Conservation (phyloP, 352 stramenopile genomes). For the Sclerospora graminicola region DNA sequence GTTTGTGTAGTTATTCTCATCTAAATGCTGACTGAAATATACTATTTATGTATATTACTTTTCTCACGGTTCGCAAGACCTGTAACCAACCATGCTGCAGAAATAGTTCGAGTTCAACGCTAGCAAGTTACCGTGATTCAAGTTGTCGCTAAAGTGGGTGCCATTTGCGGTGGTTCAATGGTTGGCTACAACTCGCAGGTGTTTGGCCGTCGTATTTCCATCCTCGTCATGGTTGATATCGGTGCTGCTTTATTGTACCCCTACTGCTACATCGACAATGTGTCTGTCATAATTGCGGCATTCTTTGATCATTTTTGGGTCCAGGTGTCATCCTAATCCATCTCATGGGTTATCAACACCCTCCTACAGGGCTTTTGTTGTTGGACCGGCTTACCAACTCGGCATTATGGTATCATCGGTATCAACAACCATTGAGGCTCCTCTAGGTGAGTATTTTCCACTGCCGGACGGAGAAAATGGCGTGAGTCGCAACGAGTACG, state of each 20-base stretch:
- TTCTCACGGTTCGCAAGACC: slow-evolving; percentile 35
- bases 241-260: too few relatives aligned
- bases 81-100: too few relatives aligned
- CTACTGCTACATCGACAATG: too few relatives aligned
- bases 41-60: slow-evolving; percentile 1
- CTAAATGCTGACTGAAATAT: background rate
- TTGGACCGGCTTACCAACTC: slow-evolving; percentile 42
- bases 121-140: too few relatives aligned
- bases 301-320: slow-evolving; percentile 40
- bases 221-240: slow-evolving; percentile 23
- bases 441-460: slow-evolving; percentile 32
- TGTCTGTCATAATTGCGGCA: slow-evolving; percentile 24
- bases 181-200: too few relatives aligned
- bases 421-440: slow-evolving; percentile 39
- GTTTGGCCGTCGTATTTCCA: slow-evolving; percentile 35
- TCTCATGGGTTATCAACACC: slow-evolving; percentile 40
- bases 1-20: too few relatives aligned
- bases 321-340: slow-evolving; percentile 24
- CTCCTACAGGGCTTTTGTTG: slow-evolving; percentile 35
- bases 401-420: slow-evolving; percentile 44
- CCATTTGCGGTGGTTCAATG: too few relatives aligned
- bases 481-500: too few relatives aligned
- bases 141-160: too few relatives aligned
- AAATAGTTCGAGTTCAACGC: too few relatives aligned
- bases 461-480: slow-evolving; percentile 19